phyloP scores from a whole-genome alignment of 2,329 filamentous ascomycete genomes.

The Fusarium sp. region DNA sequence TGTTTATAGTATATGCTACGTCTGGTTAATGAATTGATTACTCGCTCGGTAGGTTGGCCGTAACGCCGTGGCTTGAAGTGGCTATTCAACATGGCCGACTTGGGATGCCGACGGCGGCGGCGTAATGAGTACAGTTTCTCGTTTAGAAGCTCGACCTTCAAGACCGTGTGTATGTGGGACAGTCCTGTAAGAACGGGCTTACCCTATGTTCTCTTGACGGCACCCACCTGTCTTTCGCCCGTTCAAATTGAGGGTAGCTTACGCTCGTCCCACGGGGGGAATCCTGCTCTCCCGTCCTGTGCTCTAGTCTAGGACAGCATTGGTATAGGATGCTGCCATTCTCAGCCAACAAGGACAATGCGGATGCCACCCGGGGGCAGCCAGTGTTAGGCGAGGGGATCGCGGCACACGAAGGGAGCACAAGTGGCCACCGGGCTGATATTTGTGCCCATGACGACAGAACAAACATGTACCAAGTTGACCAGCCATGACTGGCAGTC shows the following conservation, averaged over 20 bases:
- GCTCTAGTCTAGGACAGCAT: conserved; percentile 34
- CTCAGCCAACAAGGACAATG: conserved; percentile 24
- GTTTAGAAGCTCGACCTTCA: not conserved
- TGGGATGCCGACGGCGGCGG: conserved; percentile 11
- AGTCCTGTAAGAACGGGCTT: not conserved
- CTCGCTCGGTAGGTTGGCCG: not conserved
- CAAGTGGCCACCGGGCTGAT: conserved; percentile 31
- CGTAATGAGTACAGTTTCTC: not conserved
- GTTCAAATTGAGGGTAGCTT: conserved; percentile 12
- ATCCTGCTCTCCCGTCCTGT: conserved; percentile 17
- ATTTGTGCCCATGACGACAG: conserved; percentile 31
- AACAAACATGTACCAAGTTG: conserved; percentile 16
- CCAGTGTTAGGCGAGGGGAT: conserved; percentile 22
- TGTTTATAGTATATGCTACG: not conserved
- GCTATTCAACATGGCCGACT: conserved; percentile 3
- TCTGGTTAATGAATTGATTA: conserved; percentile 1
- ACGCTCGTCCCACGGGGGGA: conserved; percentile 19
- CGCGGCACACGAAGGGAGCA: conserved; percentile 29
- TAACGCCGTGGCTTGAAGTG: not conserved
- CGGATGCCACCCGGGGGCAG: conserved; percentile 26
- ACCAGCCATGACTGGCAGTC: not conserved
- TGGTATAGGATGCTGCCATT: conserved; percentile 24
- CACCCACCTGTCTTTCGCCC: not conserved
- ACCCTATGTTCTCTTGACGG: conserved; percentile 18
- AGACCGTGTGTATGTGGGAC: not conserved